These are phyloP conservation scores for Ophiocordyceps sinensis DNA, from an alignment of 2,329 filamentous ascomycete genomes.

Conservation along the genomic window DNA sequence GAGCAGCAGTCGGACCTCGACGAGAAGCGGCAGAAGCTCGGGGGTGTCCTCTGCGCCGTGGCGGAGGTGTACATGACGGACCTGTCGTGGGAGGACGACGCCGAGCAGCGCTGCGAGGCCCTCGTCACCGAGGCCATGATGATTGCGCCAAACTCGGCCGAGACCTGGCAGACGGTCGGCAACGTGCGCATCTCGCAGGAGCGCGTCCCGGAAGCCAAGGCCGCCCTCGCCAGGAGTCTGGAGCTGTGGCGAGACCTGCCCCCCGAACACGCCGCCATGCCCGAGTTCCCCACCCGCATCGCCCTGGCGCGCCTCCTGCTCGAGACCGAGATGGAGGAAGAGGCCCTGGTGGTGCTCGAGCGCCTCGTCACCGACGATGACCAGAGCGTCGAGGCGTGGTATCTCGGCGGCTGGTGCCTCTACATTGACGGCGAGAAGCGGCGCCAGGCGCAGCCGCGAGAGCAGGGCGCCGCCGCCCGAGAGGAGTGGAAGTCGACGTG, in stretches of 20 bases:
- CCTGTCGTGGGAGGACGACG: constrained; percentile 81
- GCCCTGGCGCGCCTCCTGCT: constrained; percentile 74
- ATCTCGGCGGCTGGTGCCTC: constrained; percentile 87
- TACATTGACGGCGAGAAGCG: constrained; percentile 64
- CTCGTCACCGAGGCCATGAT: constrained; percentile 84
- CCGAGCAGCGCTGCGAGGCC: constrained; percentile 74
- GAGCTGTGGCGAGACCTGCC: constrained; percentile 70
- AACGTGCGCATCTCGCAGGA: constrained; percentile 86
- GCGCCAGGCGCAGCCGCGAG: constrained; percentile 21
- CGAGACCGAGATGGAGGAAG: constrained; percentile 74
- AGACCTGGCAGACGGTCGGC: constrained; percentile 90
- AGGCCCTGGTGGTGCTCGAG: constrained; percentile 75
- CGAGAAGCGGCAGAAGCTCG: constrained; percentile 66
- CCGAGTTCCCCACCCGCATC: constrained; percentile 76
- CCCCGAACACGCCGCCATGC: constrained; percentile 56
- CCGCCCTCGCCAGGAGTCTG: constrained; percentile 66
- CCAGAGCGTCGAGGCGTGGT: constrained; percentile 90
- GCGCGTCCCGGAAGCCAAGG: constrained; percentile 62
- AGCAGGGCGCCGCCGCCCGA: constrained; percentile 15
- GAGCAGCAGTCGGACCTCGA: constrained; percentile 32
- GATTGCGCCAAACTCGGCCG: constrained; percentile 65
- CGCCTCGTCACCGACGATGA: constrained; percentile 80
- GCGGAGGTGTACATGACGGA: constrained; percentile 99
- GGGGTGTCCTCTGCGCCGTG: constrained; percentile 84
- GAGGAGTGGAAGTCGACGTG: constrained; percentile 47